These are phyloP conservation scores for Acanthamoeba healyi DNA, from an alignment of 208 protist genomes.

Conservation along the genomic window DNA sequence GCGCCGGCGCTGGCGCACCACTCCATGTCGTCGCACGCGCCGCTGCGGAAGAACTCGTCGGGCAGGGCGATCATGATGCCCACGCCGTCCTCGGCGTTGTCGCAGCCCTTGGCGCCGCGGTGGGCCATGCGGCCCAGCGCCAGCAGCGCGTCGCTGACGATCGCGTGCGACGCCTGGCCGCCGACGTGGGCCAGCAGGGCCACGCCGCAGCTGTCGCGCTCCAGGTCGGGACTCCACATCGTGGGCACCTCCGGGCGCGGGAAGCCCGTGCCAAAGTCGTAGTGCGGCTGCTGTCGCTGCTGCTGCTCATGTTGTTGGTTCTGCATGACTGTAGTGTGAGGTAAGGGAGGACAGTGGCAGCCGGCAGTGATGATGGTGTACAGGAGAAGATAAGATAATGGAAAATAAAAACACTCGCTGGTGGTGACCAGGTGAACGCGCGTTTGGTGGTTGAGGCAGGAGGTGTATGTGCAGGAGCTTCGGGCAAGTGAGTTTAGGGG, in stretches of 20 bases:
- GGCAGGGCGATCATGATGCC: slow-evolving; percentile 89
- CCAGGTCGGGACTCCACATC: slow-evolving; percentile 85
- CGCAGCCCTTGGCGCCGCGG: slow-evolving; percentile 87
- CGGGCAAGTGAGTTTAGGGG: too few species aligned
- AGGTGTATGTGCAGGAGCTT: too few species aligned
- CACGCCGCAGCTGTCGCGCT: slow-evolving; percentile 90
- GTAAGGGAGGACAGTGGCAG: too few species aligned
- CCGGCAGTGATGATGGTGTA: too few species aligned
- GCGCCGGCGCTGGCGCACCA: too few species aligned
- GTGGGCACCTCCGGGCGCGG: slow-evolving; percentile 3
- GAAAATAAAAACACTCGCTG: too few species aligned
- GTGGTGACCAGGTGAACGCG: too few species aligned
- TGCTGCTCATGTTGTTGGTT: neutral
- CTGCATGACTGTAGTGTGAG: too few species aligned
- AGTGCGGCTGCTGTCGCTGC: too few species aligned
- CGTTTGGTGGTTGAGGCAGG: too few species aligned
- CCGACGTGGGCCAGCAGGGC: slow-evolving; percentile 87
- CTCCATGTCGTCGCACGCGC: neutral
- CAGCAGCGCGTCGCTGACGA: slow-evolving; percentile 79
- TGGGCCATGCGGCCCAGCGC: slow-evolving; percentile 89
- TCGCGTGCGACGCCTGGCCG: slow-evolving; percentile 76
- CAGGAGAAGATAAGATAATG: too few species aligned
- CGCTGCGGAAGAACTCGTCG: slow-evolving; percentile 87
- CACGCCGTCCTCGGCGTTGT: slow-evolving; percentile 90
- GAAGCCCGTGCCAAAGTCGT: slow-evolving; percentile 9